Evolutionary conservation across 148 eudicot species (phyloP).

Genomic region (Persicaria tinctoria): DNA sequence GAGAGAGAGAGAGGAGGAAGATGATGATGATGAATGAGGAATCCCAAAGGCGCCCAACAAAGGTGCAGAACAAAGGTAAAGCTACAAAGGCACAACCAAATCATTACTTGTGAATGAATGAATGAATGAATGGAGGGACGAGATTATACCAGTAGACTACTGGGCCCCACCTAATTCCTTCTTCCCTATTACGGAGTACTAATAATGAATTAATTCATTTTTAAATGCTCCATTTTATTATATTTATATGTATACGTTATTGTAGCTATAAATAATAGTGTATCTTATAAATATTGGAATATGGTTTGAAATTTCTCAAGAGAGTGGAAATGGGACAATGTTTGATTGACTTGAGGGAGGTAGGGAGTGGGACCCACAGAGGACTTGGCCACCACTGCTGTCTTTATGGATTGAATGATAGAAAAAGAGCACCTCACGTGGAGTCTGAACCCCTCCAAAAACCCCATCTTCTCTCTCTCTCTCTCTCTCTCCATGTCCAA

Average conservation of each 20-base stretch:
- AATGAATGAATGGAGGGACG: constrained; percentile 5
- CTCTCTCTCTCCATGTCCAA: no score
- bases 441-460: background rate
- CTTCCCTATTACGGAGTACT: background rate
- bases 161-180: background rate
- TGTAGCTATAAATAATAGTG: background rate
- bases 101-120: constrained; percentile 1
- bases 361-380: background rate
- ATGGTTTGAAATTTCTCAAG: background rate
- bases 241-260: no score
- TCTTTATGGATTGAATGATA: constrained; percentile 14
- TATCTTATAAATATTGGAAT: background rate
- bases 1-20: background rate
- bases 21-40: constrained; percentile 3
- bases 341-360: background rate
- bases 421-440: constrained; percentile 13
- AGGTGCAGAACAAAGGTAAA: constrained; percentile 11
- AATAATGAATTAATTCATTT: no score
- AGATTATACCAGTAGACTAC: background rate
- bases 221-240: no score
- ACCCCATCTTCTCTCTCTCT: no score
- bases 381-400: background rate
- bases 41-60: constrained; percentile 12
- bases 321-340: background rate
- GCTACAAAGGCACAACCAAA: constrained; percentile 7